Evolutionary conservation across 2,329 filamentous ascomycete species (phyloP), one percentile per base, ranked within the genome.

Genomic region (Periconia digitata): DNA sequence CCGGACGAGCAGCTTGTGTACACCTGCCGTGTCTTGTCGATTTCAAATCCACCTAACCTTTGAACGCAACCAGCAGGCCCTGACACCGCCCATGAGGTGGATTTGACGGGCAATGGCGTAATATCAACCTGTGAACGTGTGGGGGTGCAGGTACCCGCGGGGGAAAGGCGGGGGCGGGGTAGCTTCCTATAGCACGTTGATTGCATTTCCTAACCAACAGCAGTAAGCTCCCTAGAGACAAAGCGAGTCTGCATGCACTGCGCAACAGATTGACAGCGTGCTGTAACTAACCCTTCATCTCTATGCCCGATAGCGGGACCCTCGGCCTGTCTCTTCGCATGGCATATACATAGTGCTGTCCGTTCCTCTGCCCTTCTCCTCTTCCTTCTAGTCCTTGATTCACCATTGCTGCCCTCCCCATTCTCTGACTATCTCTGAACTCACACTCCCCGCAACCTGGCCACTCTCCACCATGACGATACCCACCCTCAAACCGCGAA

Each of bases 401-500:
- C n/a, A n/a, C n/a, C n/a, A n/a, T n/a, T n/a, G n/a, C n/a, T n/a
- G n/a, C n/a, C n/a, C n/a, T n/a, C n/a, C n/a, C n/a, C n/a, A n/a
- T n/a, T n/a, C n/a, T n/a, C n/a, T n/a, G n/a, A n/a, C n/a, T n/a
- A n/a, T n/a, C 27, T 6, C n/a, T 32, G 4, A 32, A 10, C 27
- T 15, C 27, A 32, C 27, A 10, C 12, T 10, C n/a, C 27, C 27
- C 27, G 4, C 10, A 13, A 10, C 35, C 16, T 36, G 15, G 6
- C 10, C n/a, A 38, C 18, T 41, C 8, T 16, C 15, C 41, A 54
- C n/a, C 29, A 73, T 72, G 70, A 49, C 67, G 22, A 64, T 70
- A 27, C 46, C 62, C 22, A 52, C 58, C 16, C 48, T 60, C 17
- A 71, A 66, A 35, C 72, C 76, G 1, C 82, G 79, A 63, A 76